Evolutionary conservation across 1,284 basidiomycete species (phyloP), one percentile per base, ranked within the genome.

Genomic region (Coriolopsis trogii): DNA sequence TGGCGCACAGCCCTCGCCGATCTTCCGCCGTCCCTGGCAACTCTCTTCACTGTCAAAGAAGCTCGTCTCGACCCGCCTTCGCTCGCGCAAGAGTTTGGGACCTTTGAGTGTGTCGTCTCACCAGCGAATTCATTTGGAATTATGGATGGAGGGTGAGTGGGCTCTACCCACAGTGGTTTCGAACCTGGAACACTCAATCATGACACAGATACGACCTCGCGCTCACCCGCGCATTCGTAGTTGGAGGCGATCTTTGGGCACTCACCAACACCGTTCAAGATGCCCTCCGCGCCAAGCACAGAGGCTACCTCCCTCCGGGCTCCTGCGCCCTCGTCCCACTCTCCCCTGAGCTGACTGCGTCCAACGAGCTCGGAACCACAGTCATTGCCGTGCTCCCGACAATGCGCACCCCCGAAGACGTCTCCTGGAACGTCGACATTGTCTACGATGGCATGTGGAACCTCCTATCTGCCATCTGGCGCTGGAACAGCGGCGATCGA

Each of bases 361-460:
- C 56, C 15, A 59, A 54, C 38, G 51, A 49, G 29, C 59, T 58
- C 13, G 51, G 34, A 24, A 60, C 55, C 54, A 39, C 48, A 24
- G 49, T 56, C 20, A 58, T 62, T 45, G 62, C 60, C 20, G 57
- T 62, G 29, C 58, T 51, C 29, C 64, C 64, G 31, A 65, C 63
- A 16, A 66, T 67, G 65, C 63, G 58, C 41, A 41, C 43, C 23
- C 65, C 64, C 6, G 42, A 49, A 28, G 48, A 55, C 31, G 48
- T 63, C 12, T 23, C 41, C 20, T 67, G 64, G 65, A 53, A 67
- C 49, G 44, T 53, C 37, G 64, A 67, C 53, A 51, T 67, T 33
- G 64, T 65, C 44, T 65, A 66, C 64, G 63, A 66, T 45, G 51
- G 51, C 31, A 66, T 61, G 62, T 66, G 65, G 65, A 51, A 45